Percentiles rank a stretch among this genome's conserved stretches.
phyloP scores from a whole-genome alignment of 2,329 filamentous ascomycete species.

The Fusarium tjaetaba region DNA sequence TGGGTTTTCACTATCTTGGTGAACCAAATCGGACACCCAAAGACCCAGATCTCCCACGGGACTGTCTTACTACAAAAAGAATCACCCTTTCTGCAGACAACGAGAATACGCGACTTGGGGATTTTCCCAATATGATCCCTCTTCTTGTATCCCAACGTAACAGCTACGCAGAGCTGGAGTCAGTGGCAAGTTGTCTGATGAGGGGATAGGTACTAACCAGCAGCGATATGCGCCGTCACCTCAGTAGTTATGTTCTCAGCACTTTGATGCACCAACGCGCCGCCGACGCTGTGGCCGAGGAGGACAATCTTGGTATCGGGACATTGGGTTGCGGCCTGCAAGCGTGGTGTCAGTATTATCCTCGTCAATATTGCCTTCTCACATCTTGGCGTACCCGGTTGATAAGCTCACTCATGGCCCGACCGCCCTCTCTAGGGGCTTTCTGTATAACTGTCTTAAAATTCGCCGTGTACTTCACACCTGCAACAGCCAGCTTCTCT shows the following conservation, averaged over 20 bases:
- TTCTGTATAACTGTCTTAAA: not conserved
- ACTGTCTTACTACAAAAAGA: not conserved
- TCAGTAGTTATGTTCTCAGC: not conserved
- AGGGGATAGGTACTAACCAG: not conserved
- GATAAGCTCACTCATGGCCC: not conserved
- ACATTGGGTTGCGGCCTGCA: not conserved
- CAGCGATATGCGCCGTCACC: not conserved
- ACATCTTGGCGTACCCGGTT: not conserved
- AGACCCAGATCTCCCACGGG: not conserved
- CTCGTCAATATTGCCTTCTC: not conserved
- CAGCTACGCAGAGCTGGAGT: not conserved
- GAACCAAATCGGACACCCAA: not conserved
- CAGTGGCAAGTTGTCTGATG: not conserved
- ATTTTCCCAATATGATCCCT: not conserved
- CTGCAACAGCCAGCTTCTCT: not conserved
- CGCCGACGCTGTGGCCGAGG: not conserved
- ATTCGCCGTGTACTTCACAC: not conserved
- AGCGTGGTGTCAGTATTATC: not conserved
- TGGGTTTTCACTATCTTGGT: not conserved
- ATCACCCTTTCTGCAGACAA: not conserved
- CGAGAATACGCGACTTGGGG: not conserved
- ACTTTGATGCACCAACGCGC: not conserved
- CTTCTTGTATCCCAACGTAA: not conserved
- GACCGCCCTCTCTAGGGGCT: not conserved
- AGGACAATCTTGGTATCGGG: conserved; percentile 1